Evolutionary conservation across 1,139 yeast species (phyloP), one percentile per base, ranked within the genome.

Genomic region (Saccharomyces hybrid): DNA sequence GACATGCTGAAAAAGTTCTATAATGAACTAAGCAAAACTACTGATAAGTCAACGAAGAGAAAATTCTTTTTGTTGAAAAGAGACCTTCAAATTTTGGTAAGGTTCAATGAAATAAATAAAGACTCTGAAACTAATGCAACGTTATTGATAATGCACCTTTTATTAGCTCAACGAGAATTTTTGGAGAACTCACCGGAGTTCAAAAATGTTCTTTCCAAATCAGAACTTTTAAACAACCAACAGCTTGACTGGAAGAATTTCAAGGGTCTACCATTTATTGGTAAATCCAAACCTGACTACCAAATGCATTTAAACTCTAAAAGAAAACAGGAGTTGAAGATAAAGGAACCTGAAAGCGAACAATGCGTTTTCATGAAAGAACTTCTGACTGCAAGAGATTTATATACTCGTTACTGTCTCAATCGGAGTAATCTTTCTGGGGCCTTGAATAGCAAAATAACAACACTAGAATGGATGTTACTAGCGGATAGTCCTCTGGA

Each of bases 331-430:
- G 19, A 34, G n/a, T 29, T 47, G 13, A 51, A 29, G 44, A 38
- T 25, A 28, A 32, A 34, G 32, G 51, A 19, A 3, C 28, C 46
- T 26, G 46, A 55, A 42, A 54, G 67, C 51, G 77, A 79, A 1
- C 81, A 86, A 84, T 78, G 77, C 55, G 88, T 89, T 1, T 86
- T 85, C 63, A 73, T 83, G 25, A 88, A 84, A 57, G 95, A 87
- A 65, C 78, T 84, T 58, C 83, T 88, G 70, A 81, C 81, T 56
- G 83, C 86, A 1, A 75, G 89, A 72, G 93, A 87, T 60, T 64
- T 86, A 57, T 77, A 82, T 57, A 80, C 84, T 8, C 87, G 89
- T 1, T 74, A 82, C 31, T 83, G 87, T 59, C 69, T 86, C 19
- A 74, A 83, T 1, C 75, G 81, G 5, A 88, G 89, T 5, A 89